Base-by-base conservation (phyloP, 1,284 basidiomycete species). In the Kwoniella shivajii region DNA sequence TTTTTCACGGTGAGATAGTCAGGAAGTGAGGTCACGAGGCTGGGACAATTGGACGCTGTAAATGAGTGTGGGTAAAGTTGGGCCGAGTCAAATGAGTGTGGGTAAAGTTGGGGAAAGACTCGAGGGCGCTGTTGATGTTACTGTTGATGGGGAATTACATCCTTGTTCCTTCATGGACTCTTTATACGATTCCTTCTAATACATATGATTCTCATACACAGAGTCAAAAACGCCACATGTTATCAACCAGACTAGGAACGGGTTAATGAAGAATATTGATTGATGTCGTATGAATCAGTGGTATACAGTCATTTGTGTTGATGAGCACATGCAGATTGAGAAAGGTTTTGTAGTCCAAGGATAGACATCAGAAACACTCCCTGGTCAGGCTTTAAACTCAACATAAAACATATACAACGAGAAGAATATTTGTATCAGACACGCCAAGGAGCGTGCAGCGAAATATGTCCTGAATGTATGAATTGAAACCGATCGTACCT, bases 141-240 rank as follows among this genome's bases (percentile, higher is more conserved):
- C n/a, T n/a, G n/a, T n/a, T n/a, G n/a, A n/a, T n/a, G 24, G 14
- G 41, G 13, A 26, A 11, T 6, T 26, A 14, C 24, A 14, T 43
- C 41, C 20, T 26, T 45, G n/a, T 16, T 11, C 14, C 14, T 6
- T 7, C 9, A 45, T 31, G 10, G 4, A 9, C 43, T 9, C n/a
- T 43, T 6, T 45, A 45, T 45, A 45, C 31, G n/a, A n/a, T n/a
- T n/a, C n/a, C n/a, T n/a, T n/a, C n/a, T n/a, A n/a, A 45, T 45
- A 30, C 43, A 45, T 44, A 13, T 29, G n/a, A n/a, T n/a, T n/a
- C n/a, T n/a, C n/a, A n/a, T n/a, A n/a, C n/a, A n/a, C n/a, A n/a
- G n/a, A n/a, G n/a, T n/a, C n/a, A n/a, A n/a, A 29, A 26, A 44
- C 43, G 43, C 43, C 43, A 31, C 43, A 45, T 14, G 30, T 45